phyloP scores from a whole-genome alignment of 192 early-diverging fungal genomes.

The Hyaloraphidium curvatum region DNA sequence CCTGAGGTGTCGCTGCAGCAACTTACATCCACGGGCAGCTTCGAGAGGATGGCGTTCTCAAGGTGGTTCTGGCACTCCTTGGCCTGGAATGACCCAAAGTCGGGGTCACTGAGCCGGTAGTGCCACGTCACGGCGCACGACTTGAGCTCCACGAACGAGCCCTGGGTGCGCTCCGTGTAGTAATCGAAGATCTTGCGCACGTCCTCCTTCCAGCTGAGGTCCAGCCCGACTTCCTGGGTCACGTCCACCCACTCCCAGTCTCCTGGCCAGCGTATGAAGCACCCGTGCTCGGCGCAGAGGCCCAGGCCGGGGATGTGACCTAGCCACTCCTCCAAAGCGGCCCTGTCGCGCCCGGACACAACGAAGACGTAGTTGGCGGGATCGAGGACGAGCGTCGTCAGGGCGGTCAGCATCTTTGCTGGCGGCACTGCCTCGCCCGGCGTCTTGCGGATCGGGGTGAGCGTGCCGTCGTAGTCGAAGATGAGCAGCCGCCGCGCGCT shows the following conservation, averaged over 20 bases:
- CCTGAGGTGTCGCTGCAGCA: too few species aligned
- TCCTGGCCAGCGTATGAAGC: constrained; percentile 70
- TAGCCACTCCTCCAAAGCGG: constrained; percentile 65
- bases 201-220: constrained; percentile 87
- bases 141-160: constrained; percentile 87
- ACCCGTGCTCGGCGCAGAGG: constrained; percentile 84
- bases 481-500: constrained; percentile 70
- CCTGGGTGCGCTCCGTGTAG: constrained; percentile 87
- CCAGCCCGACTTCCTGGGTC: constrained; percentile 37
- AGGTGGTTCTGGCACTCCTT: constrained; percentile 95
- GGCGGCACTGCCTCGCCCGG: constrained; percentile 66
- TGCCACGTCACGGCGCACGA: constrained; percentile 89
- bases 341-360: constrained; percentile 79
- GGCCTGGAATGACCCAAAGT: constrained; percentile 88
- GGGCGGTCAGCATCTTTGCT: constrained; percentile 54
- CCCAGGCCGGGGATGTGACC: constrained; percentile 59
- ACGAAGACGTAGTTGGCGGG: constrained; percentile 72
- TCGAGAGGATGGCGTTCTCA: constrained; percentile 76
- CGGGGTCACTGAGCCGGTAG: constrained; percentile 83
- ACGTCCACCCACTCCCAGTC: constrained; percentile 54
- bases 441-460: constrained; percentile 75
- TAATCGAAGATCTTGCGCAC: constrained; percentile 84
- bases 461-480: constrained; percentile 94
- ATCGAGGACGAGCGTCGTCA: constrained; percentile 46
- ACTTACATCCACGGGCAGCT: constrained; percentile 88